Conservation (phyloP, 2,329 filamentous ascomycete species). For the Fusarium acutatum region DNA sequence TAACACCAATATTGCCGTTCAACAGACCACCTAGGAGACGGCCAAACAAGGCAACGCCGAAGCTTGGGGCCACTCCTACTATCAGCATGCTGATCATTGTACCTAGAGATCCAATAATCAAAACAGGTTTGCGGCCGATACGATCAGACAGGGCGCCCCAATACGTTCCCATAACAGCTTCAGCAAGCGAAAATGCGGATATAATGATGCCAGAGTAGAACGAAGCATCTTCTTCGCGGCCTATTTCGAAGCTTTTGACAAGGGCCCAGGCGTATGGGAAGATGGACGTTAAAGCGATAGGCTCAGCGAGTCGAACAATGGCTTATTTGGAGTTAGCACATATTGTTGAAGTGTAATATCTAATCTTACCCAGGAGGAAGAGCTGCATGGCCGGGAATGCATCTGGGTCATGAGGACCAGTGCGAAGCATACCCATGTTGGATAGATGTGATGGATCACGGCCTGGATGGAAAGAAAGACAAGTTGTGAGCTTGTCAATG, state of each 20-base stretch:
- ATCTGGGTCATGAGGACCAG: constrained; percentile 68
- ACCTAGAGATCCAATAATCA: constrained; percentile 81
- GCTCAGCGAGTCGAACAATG: constrained; percentile 91
- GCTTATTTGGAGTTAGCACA: constrained; percentile 58
- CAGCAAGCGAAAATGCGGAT: constrained; percentile 83
- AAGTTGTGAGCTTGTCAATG: not conserved
- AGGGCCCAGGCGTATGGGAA: constrained; percentile 92
- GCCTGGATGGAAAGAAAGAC: not conserved
- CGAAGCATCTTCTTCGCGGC: constrained; percentile 77
- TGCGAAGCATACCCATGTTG: constrained; percentile 61
- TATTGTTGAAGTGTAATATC: constrained; percentile 54
- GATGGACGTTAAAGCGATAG: constrained; percentile 91
- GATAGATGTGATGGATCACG: not conserved
- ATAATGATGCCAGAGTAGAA: constrained; percentile 91
- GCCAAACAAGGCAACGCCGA: constrained; percentile 83
- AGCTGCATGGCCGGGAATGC: constrained; percentile 85
- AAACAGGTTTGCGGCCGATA: constrained; percentile 84
- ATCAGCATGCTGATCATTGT: constrained; percentile 85
- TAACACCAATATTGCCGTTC: constrained; percentile 91
- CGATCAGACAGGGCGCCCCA: constrained; percentile 88
- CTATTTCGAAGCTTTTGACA: constrained; percentile 78
- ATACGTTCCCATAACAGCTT: constrained; percentile 85
- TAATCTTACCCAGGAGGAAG: constrained; percentile 78
- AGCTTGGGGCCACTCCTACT: constrained; percentile 83
- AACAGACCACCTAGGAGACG: constrained; percentile 81